Conservation (phyloP, 2,329 filamentous ascomycete genomes). For the Arthrocladium fulminans region DNA sequence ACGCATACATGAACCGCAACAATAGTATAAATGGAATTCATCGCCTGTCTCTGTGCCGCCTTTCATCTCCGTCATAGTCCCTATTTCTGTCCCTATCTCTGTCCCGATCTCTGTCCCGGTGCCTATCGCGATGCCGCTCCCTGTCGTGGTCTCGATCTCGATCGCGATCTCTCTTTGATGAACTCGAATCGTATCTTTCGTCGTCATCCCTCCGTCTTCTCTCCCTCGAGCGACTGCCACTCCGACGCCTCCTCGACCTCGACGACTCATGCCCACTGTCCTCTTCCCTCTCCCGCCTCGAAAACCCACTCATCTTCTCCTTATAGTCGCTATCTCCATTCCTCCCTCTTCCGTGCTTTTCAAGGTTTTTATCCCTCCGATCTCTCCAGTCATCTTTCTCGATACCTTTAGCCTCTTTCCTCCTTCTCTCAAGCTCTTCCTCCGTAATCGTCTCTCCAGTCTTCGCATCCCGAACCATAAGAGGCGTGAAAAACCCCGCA, state of each 20-base stretch:
- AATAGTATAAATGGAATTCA: background rate
- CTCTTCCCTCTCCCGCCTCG: slow-evolving; percentile 29
- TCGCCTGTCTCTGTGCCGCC: slow-evolving; percentile 22
- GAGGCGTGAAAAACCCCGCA: slow-evolving; percentile 50
- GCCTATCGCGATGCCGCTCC: slow-evolving; percentile 26
- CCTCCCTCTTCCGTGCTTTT: slow-evolving; percentile 29
- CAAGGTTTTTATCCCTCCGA: slow-evolving; percentile 36
- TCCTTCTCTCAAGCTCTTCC: slow-evolving; percentile 48
- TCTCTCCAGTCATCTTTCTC: slow-evolving; percentile 39
- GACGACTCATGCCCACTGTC: slow-evolving; percentile 18
- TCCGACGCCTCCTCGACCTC: slow-evolving; percentile 23
- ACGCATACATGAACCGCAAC: too few relatives aligned
- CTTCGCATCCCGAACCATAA: slow-evolving; percentile 52
- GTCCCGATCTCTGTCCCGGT: slow-evolving; percentile 21
- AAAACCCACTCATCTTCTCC: slow-evolving; percentile 32
- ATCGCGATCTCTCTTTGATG: slow-evolving; percentile 19
- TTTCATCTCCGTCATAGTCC: slow-evolving; percentile 17
- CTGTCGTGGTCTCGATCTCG: slow-evolving; percentile 25
- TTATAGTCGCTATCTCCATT: slow-evolving; percentile 29
- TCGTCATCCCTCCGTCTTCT: slow-evolving; percentile 27
- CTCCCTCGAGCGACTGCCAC: slow-evolving; percentile 29
- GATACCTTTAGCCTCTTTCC: slow-evolving; percentile 41
- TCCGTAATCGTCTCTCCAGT: slow-evolving; percentile 56
- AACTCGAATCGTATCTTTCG: slow-evolving; percentile 28
- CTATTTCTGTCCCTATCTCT: slow-evolving; percentile 19